Evolutionary conservation across 2,329 filamentous ascomycete species (phyloP).

Genomic region (Aspergillus sp.): DNA sequence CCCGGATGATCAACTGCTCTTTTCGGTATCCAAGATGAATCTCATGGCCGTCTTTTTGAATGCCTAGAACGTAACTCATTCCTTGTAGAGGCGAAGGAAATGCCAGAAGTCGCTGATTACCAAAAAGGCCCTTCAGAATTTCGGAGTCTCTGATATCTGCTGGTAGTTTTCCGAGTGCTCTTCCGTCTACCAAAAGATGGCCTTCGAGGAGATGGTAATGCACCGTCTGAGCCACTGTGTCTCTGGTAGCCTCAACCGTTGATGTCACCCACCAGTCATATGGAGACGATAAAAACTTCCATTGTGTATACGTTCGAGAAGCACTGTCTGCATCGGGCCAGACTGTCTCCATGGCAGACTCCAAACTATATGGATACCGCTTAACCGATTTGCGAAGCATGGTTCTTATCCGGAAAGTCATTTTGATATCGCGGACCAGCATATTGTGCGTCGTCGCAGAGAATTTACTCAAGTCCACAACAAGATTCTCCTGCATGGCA

Average conservation of each 20-base stretch:
- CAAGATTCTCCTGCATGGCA: slow-evolving; percentile 45
- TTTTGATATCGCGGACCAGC: slow-evolving; percentile 46
- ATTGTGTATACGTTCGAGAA: slow-evolving; percentile 12
- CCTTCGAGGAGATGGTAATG: slow-evolving; percentile 46
- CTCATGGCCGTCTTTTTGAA: slow-evolving; percentile 32
- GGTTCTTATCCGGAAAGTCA: slow-evolving; percentile 32
- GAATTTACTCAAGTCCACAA: slow-evolving; percentile 32
- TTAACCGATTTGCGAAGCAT: slow-evolving; percentile 33
- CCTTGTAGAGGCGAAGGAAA: slow-evolving; percentile 49
- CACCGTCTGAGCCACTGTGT: slow-evolving; percentile 29
- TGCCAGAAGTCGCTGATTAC: slow-evolving; percentile 44
- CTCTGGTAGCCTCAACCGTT: slow-evolving; percentile 20
- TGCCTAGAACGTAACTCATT: slow-evolving; percentile 49
- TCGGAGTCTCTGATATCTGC: slow-evolving; percentile 42
- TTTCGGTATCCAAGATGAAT: slow-evolving; percentile 53
- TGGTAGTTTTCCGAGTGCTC: slow-evolving; percentile 51
- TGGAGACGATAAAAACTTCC: slow-evolving; percentile 13
- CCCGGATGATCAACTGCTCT: slow-evolving; percentile 41
- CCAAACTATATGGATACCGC: slow-evolving; percentile 21
- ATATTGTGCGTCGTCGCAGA: slow-evolving; percentile 13
- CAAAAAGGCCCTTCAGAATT: slow-evolving; percentile 50
- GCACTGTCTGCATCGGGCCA: slow-evolving; percentile 38
- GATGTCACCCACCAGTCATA: slow-evolving; percentile 30
- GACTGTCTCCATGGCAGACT: slow-evolving; percentile 31
- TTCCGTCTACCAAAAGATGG: slow-evolving; percentile 46